A percentile compares a stretch with the other conserved stretches of the same genome.
Conservation (phyloP, 148 eudicot genomes). For the Hydrangea macrophylla region DNA sequence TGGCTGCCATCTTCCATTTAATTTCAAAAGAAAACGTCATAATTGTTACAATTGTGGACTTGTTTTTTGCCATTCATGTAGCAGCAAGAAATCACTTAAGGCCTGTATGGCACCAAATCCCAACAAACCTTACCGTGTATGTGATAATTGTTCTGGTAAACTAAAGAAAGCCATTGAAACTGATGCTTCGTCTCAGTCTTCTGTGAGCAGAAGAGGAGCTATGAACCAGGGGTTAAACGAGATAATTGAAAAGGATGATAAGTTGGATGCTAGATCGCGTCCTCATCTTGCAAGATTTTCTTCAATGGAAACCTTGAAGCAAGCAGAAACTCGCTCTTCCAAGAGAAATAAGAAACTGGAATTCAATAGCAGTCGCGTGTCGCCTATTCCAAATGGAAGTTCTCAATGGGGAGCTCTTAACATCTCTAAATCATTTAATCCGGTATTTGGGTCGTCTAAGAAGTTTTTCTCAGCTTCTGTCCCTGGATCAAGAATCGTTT, state of each 20-base stretch:
- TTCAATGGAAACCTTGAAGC: conserved; percentile 70
- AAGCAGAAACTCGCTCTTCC: conserved; percentile 53
- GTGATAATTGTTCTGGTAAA: conserved; percentile 82
- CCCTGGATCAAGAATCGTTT: conserved; percentile 97
- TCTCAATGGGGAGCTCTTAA: conserved; percentile 85
- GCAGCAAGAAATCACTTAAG: conserved; percentile 87
- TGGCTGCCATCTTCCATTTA: conserved; percentile 89
- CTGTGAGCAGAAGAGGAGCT: conserved; percentile 70
- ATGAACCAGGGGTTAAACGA: conserved; percentile 53
- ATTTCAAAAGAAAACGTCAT: conserved; percentile 96
- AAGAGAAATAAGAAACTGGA: conserved; percentile 85
- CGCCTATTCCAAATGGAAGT: conserved; percentile 84
- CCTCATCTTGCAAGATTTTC: conserved; percentile 83
- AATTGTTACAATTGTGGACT: conserved; percentile 97
- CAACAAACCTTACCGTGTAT: conserved; percentile 91
- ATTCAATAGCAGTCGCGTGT: conserved; percentile 90
- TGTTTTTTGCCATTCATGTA: conserved; percentile 94
- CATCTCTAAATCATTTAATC: conserved; percentile 81
- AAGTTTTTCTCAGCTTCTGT: conserved; percentile 97
- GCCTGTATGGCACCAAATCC: conserved; percentile 99
- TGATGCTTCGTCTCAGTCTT: conserved; percentile 59
- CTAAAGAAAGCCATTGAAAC: conserved; percentile 69
- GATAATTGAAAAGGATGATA: conserved; percentile 63
- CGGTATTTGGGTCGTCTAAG: conserved; percentile 88
- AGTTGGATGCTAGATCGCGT: conserved; percentile 60